Conservation (phyloP, 1,284 basidiomycete genomes). For the Apiotrichum brassicae region DNA sequence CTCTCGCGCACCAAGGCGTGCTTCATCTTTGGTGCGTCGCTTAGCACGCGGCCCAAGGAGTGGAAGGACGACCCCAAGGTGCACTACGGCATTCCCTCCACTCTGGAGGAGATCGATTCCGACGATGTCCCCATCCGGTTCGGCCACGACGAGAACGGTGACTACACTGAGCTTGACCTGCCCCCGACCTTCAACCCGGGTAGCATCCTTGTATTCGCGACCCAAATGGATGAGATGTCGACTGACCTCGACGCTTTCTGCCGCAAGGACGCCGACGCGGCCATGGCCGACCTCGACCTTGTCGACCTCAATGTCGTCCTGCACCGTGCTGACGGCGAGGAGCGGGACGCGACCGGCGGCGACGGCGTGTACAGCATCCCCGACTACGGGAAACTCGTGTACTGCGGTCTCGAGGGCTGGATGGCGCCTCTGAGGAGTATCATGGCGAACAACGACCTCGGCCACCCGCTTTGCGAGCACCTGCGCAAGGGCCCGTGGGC, state of each 20-base stretch:
- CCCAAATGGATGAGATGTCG: conserved; percentile 57
- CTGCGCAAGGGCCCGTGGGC: conserved; percentile 82
- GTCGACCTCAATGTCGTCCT: conserved; percentile 81
- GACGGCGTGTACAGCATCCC: conserved; percentile 74
- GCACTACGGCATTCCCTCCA: conserved; percentile 67
- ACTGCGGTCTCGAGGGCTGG: conserved; percentile 93
- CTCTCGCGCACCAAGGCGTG: conserved; percentile 69
- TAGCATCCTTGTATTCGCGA: conserved; percentile 82
- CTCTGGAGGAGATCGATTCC: conserved; percentile 59
- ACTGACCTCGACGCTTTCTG: conserved; percentile 66
- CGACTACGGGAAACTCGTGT: conserved; percentile 63
- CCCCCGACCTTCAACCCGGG: conserved; percentile 86
- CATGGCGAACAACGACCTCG: conserved; percentile 82
- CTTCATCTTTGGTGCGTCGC: conserved; percentile 70
- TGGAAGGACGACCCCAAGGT: conserved; percentile 54
- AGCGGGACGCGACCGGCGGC: conserved; percentile 68
- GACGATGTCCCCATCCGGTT: conserved; percentile 48
- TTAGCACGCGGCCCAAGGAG: conserved; percentile 63
- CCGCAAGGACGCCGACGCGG: conserved; percentile 59
- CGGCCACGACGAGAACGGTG: conserved; percentile 60
- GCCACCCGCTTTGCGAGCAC: conserved; percentile 80
- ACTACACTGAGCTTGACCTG: conserved; percentile 68
- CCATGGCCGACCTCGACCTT: conserved; percentile 66
- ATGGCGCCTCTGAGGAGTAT: conserved; percentile 78
- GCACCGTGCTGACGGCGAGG: conserved; percentile 80